These are phyloP conservation scores for Globisporangium splendens DNA, from an alignment of 352 stramenopile genomes.

Conservation along the genomic window DNA sequence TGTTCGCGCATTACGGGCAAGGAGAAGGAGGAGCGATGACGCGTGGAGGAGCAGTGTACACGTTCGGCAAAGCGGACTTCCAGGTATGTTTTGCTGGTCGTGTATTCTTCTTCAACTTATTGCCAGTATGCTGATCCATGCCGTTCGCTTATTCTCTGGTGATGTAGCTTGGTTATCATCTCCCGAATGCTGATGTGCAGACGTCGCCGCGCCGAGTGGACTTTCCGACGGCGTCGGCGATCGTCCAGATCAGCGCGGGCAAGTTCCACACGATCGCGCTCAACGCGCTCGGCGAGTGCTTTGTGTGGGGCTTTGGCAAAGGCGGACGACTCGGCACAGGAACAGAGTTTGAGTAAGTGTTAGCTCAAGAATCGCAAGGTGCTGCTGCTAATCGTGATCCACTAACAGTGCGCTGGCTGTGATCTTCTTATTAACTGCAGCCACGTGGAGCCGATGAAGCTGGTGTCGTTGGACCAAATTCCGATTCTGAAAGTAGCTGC, in stretches of 20 bases:
- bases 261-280: constrained; percentile 81
- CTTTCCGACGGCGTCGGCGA: constrained; percentile 38
- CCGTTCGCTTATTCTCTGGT: background rate
- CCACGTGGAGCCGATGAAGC: constrained; percentile 57
- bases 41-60: constrained; percentile 51
- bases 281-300: constrained; percentile 59
- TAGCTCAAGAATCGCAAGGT: too few species aligned
- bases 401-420: background rate
- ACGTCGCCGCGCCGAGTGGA: constrained; percentile 60
- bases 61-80: constrained; percentile 83
- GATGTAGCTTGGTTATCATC: constrained; percentile 69
- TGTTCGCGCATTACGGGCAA: background rate
- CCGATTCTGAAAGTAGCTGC: constrained; percentile 64
- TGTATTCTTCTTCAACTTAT: too few species aligned
- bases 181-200: constrained; percentile 77
- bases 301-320: constrained; percentile 83
- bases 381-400: too few species aligned
- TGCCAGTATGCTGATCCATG: too few species aligned
- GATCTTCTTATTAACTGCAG: constrained; percentile 17
- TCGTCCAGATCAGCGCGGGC: constrained; percentile 69
- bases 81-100: constrained; percentile 32
- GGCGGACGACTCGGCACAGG: constrained; percentile 69
- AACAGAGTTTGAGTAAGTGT: constrained; percentile 72
- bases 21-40: background rate
- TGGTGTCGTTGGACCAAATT: constrained; percentile 44